Evolutionary conservation across 2,329 filamentous ascomycete species (phyloP), one percentile per base, ranked within the genome.

Genomic region (Epichloe elymi): DNA sequence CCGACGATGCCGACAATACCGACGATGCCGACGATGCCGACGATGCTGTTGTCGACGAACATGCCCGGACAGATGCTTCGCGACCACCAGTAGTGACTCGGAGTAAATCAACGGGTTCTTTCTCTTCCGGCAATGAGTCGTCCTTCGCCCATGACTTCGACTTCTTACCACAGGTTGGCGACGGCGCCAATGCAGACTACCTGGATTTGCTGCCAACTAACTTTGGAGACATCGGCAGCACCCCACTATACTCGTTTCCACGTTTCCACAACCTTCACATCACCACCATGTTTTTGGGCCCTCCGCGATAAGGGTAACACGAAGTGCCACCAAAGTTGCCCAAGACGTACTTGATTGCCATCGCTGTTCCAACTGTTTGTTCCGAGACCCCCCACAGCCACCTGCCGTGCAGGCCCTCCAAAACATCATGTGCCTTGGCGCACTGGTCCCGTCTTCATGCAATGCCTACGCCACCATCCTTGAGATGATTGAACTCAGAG

Each of bases 391-490:
- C 56, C 56, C 57, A 26, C 55, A 63, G 33, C 61, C 65, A 1
- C 65, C 69, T 1, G 67, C 71, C 20, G 70, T 80, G 48, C 72
- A 76, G 48, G 57, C 69, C 33, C 76, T 79, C 54, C 79, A 82
- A 60, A 80, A 72, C 58, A 68, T 75, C 47, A 81, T 82, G 77
- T 68, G 79, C 49, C 66, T 83, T 4, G 76, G 72, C 6, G 73
- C 78, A 2, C 69, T 83, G 33, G 65, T 83, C 3, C 78, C 78
- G 2, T 75, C 76, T 8, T 71, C 78, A 43, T 77, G 74, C 49
- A 74, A 79, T 59, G 74, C 76, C 7, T 83, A 83, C 66, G 70
- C 70, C 50, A 66, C 63, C 30, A 75, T 83, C 45, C 66, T 83
- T 12, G 63, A 65, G 46, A 70, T 78, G 65, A 68, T 82, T 7